A percentile compares a stretch with the other conserved stretches of the same genome.
Conservation (phyloP, 129 eudicot species). For the Kitagawia praeruptora region DNA sequence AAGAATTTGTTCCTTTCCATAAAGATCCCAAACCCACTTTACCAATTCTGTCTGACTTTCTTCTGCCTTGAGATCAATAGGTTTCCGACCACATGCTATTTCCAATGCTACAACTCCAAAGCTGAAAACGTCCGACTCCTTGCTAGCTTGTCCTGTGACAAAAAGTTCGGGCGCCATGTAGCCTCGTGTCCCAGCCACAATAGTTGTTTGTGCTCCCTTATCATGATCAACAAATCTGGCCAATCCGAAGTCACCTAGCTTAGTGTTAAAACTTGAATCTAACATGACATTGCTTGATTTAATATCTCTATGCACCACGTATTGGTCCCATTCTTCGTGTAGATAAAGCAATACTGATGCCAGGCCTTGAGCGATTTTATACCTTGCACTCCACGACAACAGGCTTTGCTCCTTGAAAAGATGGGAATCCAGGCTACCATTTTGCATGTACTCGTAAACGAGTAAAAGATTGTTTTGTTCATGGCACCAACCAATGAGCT, state of each 20-base stretch:
- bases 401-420: slow-evolving; percentile 22
- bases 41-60: slow-evolving; percentile 15
- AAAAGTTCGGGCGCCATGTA: slow-evolving; percentile 36
- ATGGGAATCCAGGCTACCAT: slow-evolving; percentile 42
- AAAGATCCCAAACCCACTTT: slow-evolving; percentile 35
- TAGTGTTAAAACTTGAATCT: slow-evolving; percentile 14
- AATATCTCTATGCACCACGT: slow-evolving; percentile 32
- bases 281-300: slow-evolving; percentile 27
- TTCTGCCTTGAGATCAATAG: slow-evolving; percentile 11
- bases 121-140: slow-evolving; percentile 35
- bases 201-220: slow-evolving; percentile 24
- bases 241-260: slow-evolving; percentile 37
- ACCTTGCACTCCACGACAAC: slow-evolving; percentile 28
- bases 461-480: slow-evolving; percentile 23
- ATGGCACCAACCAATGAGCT: slow-evolving; percentile 42
- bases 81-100: slow-evolving; percentile 14
- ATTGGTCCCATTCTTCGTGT: slow-evolving; percentile 37
- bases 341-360: slow-evolving; percentile 30
- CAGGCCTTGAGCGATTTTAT: slow-evolving; percentile 22
- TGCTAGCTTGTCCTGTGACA: slow-evolving; percentile 28
- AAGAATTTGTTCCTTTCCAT: slow-evolving; percentile 22
- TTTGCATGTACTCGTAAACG: slow-evolving; percentile 26
- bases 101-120: slow-evolving; percentile 24
- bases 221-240: slow-evolving; percentile 36
- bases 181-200: slow-evolving; percentile 31